These are phyloP conservation scores for Fusarium vanettenii DNA, from an alignment of 2,329 filamentous ascomycete genomes.

Conservation along the genomic window DNA sequence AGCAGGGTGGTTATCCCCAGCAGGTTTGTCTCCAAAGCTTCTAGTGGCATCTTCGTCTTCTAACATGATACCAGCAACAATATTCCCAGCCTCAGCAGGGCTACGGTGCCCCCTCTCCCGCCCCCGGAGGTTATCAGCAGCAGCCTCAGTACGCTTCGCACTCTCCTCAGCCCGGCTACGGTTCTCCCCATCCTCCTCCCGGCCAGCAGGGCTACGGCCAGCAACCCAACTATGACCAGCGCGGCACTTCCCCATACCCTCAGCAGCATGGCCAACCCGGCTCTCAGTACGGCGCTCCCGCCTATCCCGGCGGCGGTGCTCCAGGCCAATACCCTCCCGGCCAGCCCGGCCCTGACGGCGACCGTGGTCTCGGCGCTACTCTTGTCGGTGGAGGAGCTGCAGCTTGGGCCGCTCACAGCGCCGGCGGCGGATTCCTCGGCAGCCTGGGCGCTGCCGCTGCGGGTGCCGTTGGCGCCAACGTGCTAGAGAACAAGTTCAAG, in stretches of 20 bases:
- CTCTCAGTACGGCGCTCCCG: constrained; percentile 34
- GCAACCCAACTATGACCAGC: constrained; percentile 36
- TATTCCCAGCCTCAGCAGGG: constrained; percentile 36
- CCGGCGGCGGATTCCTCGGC: constrained; percentile 63
- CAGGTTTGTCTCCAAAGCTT: constrained; percentile 38
- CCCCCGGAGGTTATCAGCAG: constrained; percentile 34
- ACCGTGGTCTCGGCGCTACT: constrained; percentile 67
- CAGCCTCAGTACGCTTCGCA: constrained; percentile 37
- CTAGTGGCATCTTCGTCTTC: not conserved
- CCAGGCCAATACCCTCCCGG: constrained; percentile 41
- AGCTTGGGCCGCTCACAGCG: constrained; percentile 65
- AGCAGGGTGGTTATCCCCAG: constrained; percentile 36
- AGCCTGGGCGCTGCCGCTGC: constrained; percentile 62
- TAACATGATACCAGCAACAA: constrained; percentile 30
- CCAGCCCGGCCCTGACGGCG: constrained; percentile 51
- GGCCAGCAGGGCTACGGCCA: constrained; percentile 38
- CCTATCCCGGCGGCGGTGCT: constrained; percentile 40
- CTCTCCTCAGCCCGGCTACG: constrained; percentile 42
- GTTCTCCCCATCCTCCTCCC: constrained; percentile 35
- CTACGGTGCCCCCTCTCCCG: constrained; percentile 20
- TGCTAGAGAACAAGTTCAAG: constrained; percentile 58
- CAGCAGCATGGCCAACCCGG: constrained; percentile 36
- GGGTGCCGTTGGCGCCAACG: constrained; percentile 67
- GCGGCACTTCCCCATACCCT: constrained; percentile 30
- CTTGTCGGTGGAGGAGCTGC: constrained; percentile 64